Conservation (phyloP, 371 early-diverging fungal genomes). For the Capillidium heterosporum region DNA sequence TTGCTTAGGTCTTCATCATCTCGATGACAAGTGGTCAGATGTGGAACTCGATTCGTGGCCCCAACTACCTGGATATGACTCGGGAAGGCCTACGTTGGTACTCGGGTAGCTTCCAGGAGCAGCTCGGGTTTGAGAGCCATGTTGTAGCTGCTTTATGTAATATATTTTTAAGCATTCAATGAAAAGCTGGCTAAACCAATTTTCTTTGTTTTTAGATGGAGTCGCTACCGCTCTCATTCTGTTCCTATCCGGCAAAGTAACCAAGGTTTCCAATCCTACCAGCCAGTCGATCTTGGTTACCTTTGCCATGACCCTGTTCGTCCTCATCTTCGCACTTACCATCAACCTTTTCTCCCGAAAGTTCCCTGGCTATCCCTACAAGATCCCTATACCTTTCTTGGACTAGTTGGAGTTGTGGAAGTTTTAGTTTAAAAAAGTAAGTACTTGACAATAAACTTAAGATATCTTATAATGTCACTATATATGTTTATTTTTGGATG, state of each 20-base stretch:
- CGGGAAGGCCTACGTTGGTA: slow-evolving; percentile 35
- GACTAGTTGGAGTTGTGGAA: no score
- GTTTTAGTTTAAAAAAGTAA: no score
- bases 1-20: slow-evolving; percentile 31
- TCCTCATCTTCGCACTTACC: no score
- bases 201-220: slow-evolving; percentile 21
- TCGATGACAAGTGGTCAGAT: slow-evolving; percentile 68
- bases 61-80: slow-evolving; percentile 41
- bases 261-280: slow-evolving; percentile 6
- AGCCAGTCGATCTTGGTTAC: no score
- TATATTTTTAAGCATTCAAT: slow-evolving; percentile 10
- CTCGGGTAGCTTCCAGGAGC: slow-evolving; percentile 51
- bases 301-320: no score
- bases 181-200: not conserved
- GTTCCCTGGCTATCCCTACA: no score
- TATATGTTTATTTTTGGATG: no score
- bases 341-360: no score
- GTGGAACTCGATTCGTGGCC: slow-evolving; percentile 75
- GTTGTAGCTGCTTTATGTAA: slow-evolving; percentile 59
- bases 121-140: slow-evolving; percentile 60
- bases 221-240: slow-evolving; percentile 24
- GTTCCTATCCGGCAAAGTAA: slow-evolving; percentile 18
- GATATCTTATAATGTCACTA: no score
- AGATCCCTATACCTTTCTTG: no score
- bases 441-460: no score